Percentiles rank a stretch among this genome's conserved stretches.
These are phyloP conservation scores for Neurospora sp. DNA, from an alignment of 495 filamentous ascomycete species.

Conservation along the genomic window DNA sequence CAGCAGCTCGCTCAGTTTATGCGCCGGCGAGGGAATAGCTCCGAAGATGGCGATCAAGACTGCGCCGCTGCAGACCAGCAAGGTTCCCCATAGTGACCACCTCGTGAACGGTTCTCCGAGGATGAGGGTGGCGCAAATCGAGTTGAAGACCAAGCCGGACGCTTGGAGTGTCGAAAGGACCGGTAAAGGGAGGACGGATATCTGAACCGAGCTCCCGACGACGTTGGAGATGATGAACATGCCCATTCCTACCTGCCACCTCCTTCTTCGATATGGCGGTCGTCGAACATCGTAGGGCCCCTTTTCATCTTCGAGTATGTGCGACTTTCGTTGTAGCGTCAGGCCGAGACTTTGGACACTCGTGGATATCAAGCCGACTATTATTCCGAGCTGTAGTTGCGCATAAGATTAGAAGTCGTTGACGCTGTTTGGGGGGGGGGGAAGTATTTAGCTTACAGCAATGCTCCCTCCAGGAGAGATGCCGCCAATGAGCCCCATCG, in stretches of 20 bases:
- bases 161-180: conserved; percentile 94
- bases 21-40: conserved; percentile 89
- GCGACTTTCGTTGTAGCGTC: conserved; percentile 97
- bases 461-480: conserved; percentile 81
- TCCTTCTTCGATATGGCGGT: conserved; percentile 79
- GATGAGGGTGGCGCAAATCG: conserved; percentile 88
- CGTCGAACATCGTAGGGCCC: conserved; percentile 64
- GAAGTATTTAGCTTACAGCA: conserved; percentile 46
- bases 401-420: conserved; percentile 9
- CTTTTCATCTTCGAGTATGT: conserved; percentile 95
- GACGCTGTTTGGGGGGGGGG: not conserved
- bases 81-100: conserved; percentile 79
- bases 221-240: conserved; percentile 96
- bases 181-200: conserved; percentile 89
- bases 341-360: conserved; percentile 90
- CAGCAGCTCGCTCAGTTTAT: conserved; percentile 74
- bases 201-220: conserved; percentile 90
- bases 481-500: conserved; percentile 69
- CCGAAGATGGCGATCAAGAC: conserved; percentile 88
- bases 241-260: conserved; percentile 97
- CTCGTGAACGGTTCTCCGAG: conserved; percentile 88
- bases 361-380: conserved; percentile 87
- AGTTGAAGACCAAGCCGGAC: conserved; percentile 96
- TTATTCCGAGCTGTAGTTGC: conserved; percentile 64
- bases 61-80: conserved; percentile 78